phyloP scores from a whole-genome alignment of 2,329 filamentous ascomycete species.

The Aciculosporium take region DNA sequence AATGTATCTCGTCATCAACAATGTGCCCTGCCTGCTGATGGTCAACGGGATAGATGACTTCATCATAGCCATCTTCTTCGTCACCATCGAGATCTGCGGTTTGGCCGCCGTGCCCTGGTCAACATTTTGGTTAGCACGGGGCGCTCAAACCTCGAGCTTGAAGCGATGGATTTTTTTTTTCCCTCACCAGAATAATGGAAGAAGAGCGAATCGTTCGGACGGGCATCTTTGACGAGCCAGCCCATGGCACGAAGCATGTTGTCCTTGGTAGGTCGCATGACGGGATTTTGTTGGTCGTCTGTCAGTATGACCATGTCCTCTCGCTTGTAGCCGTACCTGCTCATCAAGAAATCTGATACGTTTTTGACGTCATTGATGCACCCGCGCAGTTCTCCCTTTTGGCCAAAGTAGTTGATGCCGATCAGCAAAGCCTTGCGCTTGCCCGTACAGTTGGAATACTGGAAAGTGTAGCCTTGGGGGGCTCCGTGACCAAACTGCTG shows the following conservation, averaged over 20 bases:
- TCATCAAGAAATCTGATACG: slow-evolving; percentile 55
- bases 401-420: slow-evolving; percentile 69
- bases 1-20: slow-evolving; percentile 66
- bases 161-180: too few species aligned
- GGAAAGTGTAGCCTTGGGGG: slow-evolving; percentile 54
- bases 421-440: slow-evolving; percentile 61
- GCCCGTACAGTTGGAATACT: slow-evolving; percentile 63
- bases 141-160: too few species aligned
- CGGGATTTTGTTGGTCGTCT: slow-evolving; percentile 56
- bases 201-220: slow-evolving; percentile 63
- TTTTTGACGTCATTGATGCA: slow-evolving; percentile 76
- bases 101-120: slow-evolving; percentile 59
- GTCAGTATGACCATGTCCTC: slow-evolving; percentile 72
- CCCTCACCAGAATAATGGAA: slow-evolving; percentile 56
- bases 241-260: slow-evolving; percentile 65
- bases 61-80: slow-evolving; percentile 64
- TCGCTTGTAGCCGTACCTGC: slow-evolving; percentile 54
- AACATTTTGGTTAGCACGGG: not conserved
- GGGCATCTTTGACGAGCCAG: slow-evolving; percentile 58
- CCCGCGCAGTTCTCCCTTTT: slow-evolving; percentile 55
- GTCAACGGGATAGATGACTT: slow-evolving; percentile 68
- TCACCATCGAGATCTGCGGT: slow-evolving; percentile 60
- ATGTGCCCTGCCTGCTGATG: slow-evolving; percentile 57
- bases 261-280: slow-evolving; percentile 58
- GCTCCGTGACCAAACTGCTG: slow-evolving; percentile 55